A percentile compares a stretch with the other conserved stretches of the same genome.
phyloP scores from a whole-genome alignment of 495 filamentous ascomycete species.

The Cladorrhinum samala region DNA sequence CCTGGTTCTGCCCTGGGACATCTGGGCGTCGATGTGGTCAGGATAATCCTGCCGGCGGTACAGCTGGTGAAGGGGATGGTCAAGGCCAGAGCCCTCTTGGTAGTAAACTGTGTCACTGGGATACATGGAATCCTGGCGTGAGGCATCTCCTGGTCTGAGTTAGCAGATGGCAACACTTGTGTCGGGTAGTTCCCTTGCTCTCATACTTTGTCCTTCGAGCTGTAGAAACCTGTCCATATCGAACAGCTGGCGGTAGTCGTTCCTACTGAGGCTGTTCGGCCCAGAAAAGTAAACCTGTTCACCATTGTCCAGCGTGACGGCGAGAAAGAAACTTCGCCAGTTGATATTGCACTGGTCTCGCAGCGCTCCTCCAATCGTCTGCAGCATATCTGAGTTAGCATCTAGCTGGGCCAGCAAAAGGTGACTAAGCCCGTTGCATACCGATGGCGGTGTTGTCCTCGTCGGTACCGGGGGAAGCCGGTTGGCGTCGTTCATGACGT shows the following conservation, averaged over 20 bases:
- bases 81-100: too few relatives aligned
- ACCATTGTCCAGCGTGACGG: constrained; percentile 28
- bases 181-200: too few relatives aligned
- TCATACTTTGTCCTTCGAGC: constrained; percentile 8
- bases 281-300: constrained; percentile 27
- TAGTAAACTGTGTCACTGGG: too few relatives aligned
- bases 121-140: too few relatives aligned
- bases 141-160: too few relatives aligned
- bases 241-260: constrained; percentile 29
- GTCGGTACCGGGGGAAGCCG: not conserved
- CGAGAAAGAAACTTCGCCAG: constrained; percentile 33
- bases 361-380: constrained; percentile 36
- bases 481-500: constrained; percentile 12
- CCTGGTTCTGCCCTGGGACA: not conserved
- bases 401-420: not conserved
- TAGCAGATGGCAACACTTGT: too few relatives aligned
- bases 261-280: constrained; percentile 17
- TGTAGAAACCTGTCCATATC: constrained; percentile 25
- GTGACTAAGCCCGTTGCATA: not conserved
- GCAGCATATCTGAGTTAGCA: constrained; percentile 12
- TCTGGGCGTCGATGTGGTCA: not conserved
- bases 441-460: not conserved
- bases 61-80: too few relatives aligned
- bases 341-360: constrained; percentile 34
- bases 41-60: too few relatives aligned